Conservation (phyloP, 768 basidiomycete species). For the Boletus rubroflammeus region DNA sequence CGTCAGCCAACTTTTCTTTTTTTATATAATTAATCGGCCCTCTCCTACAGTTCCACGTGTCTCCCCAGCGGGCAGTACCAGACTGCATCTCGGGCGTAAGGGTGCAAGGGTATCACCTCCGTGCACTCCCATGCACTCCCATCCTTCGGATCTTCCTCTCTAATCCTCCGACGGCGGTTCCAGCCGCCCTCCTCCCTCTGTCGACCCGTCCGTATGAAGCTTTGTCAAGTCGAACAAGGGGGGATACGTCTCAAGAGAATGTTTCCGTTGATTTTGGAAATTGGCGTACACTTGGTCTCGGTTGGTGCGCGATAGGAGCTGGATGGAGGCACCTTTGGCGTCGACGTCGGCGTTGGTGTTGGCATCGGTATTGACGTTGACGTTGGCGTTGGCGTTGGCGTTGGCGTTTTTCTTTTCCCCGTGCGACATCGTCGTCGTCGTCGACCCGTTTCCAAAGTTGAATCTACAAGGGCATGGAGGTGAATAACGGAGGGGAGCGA, state of each 20-base stretch:
- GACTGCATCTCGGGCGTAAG: neutral
- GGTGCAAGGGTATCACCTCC: no score
- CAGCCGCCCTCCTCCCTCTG: conserved; percentile 18
- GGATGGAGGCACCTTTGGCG: conserved; percentile 35
- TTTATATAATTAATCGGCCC: neutral
- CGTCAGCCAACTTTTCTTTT: neutral
- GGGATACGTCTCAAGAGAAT: conserved; percentile 14
- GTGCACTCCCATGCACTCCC: no score
- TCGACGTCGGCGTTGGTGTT: neutral
- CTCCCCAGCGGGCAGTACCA: neutral
- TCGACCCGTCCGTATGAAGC: conserved; percentile 21
- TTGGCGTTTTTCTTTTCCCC: neutral
- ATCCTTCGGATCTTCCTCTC: no score
- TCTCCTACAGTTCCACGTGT: no score
- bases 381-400: neutral
- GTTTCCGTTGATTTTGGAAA: conserved; percentile 16
- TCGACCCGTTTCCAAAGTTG: conserved; percentile 39
- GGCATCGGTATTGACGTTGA: neutral
- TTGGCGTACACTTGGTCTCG: conserved; percentile 32
- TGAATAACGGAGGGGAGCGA: neutral
- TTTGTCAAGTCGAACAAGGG: conserved; percentile 23
- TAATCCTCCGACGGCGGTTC: conserved; percentile 6
- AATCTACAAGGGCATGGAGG: conserved; percentile 24
- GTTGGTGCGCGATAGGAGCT: conserved; percentile 38
- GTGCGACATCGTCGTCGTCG: neutral